Conservation (phyloP, 2,329 filamentous ascomycete species). For the Apiospora rasikravindrae region DNA sequence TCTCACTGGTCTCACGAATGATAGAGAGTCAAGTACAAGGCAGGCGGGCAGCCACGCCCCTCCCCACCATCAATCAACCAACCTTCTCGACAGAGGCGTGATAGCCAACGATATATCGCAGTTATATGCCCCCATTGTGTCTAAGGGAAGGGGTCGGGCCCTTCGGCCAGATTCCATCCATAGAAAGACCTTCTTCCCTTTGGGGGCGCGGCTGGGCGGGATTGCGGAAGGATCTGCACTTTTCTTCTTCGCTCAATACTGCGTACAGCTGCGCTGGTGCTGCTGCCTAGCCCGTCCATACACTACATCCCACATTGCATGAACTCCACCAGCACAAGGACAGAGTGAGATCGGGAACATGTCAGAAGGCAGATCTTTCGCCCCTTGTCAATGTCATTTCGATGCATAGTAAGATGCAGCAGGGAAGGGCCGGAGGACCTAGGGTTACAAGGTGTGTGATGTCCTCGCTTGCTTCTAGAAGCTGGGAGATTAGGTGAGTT, state of each 20-base stretch:
- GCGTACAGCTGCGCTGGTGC: background rate
- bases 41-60: background rate
- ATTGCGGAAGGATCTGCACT: background rate
- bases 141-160: background rate
- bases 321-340: background rate
- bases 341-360: conserved; percentile 1
- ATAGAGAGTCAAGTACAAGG: background rate
- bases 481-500: background rate
- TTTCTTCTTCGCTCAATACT: background rate
- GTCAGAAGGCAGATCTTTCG: conserved; percentile 7
- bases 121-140: background rate
- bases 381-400: background rate
- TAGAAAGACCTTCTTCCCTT: background rate
- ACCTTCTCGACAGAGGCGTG: background rate
- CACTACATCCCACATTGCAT: conserved; percentile 3
- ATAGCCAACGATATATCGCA: background rate
- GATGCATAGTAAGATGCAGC: background rate
- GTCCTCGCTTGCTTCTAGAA: background rate
- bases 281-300: conserved; percentile 15
- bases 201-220: conserved; percentile 7
- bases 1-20: background rate
- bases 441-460: background rate
- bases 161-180: conserved; percentile 9
- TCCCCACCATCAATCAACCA: background rate
- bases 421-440: background rate